These are phyloP conservation scores for Metschnikowia drakensbergensis DNA, from an alignment of 805 yeast species.

Conservation along the genomic window DNA sequence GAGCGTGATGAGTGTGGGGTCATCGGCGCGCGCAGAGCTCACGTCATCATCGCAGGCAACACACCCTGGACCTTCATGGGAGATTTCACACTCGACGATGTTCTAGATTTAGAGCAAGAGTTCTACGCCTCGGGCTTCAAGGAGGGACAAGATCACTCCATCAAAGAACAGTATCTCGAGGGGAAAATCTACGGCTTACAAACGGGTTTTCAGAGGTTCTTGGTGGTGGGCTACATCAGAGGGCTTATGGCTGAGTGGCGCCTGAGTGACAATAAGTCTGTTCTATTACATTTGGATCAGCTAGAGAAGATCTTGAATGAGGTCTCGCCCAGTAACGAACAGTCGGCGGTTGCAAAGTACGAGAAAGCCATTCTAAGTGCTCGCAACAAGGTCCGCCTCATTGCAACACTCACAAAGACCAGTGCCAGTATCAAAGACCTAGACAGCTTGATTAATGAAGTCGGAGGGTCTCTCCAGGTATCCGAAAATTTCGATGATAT, in stretches of 20 bases:
- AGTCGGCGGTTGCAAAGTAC: slow-evolving; percentile 50
- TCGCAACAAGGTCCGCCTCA: slow-evolving; percentile 56
- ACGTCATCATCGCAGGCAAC: neutral
- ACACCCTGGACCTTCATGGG: slow-evolving; percentile 8
- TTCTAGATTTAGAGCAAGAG: slow-evolving; percentile 57
- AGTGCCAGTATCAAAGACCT: slow-evolving; percentile 24
- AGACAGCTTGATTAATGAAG: slow-evolving; percentile 31
- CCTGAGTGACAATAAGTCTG: slow-evolving; percentile 9
- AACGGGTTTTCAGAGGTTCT: slow-evolving; percentile 67
- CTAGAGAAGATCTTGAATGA: slow-evolving; percentile 23
- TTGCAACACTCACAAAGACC: slow-evolving; percentile 37
- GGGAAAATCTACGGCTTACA: slow-evolving; percentile 85
- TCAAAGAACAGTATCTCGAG: slow-evolving; percentile 57
- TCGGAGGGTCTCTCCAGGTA: slow-evolving; percentile 37
- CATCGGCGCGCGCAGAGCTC: slow-evolving; percentile 1
- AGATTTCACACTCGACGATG: slow-evolving; percentile 41
- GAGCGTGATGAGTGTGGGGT: slow-evolving; percentile 1
- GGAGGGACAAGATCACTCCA: slow-evolving; percentile 67
- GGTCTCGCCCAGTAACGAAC: slow-evolving; percentile 40
- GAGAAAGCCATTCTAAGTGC: slow-evolving; percentile 53
- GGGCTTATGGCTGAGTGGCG: slow-evolving; percentile 46
- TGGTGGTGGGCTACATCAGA: slow-evolving; percentile 65
- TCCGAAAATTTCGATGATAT: slow-evolving; percentile 39
- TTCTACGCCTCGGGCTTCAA: slow-evolving; percentile 63
- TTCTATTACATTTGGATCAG: slow-evolving; percentile 25